Conservation (phyloP, 306 rosid genomes). For the Dryas octopetala region DNA sequence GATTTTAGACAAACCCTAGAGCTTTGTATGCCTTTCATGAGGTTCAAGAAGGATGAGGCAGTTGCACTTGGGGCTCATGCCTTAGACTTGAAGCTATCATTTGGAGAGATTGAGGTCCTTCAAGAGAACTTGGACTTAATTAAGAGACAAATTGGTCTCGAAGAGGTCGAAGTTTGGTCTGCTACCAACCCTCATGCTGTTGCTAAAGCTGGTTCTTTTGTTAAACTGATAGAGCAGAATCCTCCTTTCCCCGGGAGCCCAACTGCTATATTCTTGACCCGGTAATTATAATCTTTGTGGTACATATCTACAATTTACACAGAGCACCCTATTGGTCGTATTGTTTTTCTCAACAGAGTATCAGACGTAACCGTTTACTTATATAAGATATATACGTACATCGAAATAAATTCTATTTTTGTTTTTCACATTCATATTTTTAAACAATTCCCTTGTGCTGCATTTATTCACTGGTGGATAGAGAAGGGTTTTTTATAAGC, state of each 20-base stretch:
- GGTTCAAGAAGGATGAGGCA: conserved; percentile 78
- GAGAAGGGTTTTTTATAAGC: neutral
- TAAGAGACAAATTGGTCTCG: conserved; percentile 75
- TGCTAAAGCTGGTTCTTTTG: conserved; percentile 65
- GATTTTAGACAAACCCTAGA: conserved; percentile 64
- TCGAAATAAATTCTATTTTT: neutral
- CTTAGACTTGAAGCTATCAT: conserved; percentile 69
- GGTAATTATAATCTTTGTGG: conserved; percentile 3
- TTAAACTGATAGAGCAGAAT: conserved; percentile 56
- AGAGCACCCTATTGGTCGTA: neutral
- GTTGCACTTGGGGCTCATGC: conserved; percentile 67
- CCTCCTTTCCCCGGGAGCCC: conserved; percentile 92
- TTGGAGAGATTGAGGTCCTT: conserved; percentile 85
- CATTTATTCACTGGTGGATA: neutral
- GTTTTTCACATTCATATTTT: neutral
- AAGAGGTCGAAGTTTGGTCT: conserved; percentile 65
- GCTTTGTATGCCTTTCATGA: conserved; percentile 83
- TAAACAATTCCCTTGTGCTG: neutral
- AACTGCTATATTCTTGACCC: conserved; percentile 70
- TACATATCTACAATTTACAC: neutral
- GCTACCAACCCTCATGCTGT: conserved; percentile 52
- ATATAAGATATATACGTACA: neutral
- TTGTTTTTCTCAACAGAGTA: neutral
- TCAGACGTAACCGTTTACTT: neutral
- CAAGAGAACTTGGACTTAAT: conserved; percentile 70